Evolutionary conservation across 768 basidiomycete species (phyloP).

Genomic region (Leccinum rimulosum): DNA sequence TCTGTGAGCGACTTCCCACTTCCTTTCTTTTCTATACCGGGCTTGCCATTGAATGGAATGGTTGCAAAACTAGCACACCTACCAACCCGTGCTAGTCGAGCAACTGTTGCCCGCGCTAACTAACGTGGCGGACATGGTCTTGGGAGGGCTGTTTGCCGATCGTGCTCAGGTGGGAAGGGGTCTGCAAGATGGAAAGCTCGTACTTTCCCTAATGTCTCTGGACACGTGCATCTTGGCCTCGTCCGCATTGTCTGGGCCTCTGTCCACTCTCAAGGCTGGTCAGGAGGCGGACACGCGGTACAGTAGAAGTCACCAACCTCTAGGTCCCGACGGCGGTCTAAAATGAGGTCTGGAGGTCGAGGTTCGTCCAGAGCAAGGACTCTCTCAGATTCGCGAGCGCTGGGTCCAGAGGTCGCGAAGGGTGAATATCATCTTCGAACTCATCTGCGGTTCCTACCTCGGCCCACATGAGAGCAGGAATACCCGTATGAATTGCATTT

Average conservation of each 20-base stretch:
- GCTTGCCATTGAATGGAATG: conserved; percentile 71
- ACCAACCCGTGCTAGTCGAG: conserved; percentile 77
- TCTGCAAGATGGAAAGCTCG: neutral
- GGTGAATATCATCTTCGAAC: conserved; percentile 95
- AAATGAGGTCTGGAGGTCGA: conserved; percentile 93
- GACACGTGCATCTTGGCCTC: too few species aligned
- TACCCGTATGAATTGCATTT: neutral
- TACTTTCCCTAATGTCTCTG: too few species aligned
- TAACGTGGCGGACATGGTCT: conserved; percentile 71
- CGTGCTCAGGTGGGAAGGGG: neutral
- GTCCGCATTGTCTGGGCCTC: too few species aligned
- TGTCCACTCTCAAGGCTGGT: conserved; percentile 79
- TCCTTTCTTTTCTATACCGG: neutral
- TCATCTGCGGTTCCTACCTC: conserved; percentile 96
- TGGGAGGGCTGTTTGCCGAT: conserved; percentile 78
- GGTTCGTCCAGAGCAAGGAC: conserved; percentile 89
- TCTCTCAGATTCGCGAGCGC: conserved; percentile 85
- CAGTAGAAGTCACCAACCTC: conserved; percentile 1
- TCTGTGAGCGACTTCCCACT: conserved; percentile 46
- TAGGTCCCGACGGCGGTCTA: conserved; percentile 85
- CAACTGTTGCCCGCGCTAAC: conserved; percentile 82
- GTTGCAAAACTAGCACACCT: conserved; percentile 80
- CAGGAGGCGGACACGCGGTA: conserved; percentile 59
- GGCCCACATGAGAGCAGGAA: conserved; percentile 82
- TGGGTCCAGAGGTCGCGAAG: conserved; percentile 80